Evolutionary conservation across 768 basidiomycete species (phyloP), one percentile per base, ranked within the genome.

Genomic region (Hysterangium stoloniferum): DNA sequence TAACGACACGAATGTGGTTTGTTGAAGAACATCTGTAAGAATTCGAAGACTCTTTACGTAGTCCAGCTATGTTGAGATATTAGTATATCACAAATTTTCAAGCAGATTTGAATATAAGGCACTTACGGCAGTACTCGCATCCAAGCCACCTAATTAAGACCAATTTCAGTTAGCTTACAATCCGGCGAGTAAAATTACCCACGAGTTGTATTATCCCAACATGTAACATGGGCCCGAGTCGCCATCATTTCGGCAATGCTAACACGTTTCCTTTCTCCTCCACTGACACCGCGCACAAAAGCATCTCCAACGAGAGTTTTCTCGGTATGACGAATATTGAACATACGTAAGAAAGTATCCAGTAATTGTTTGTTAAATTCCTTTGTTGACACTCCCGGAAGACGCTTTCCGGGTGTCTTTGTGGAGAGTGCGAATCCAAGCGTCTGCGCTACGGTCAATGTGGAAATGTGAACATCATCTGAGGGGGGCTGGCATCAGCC

Each of bases 291-390:
- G 47, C 73, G 72, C 8, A 92, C 75, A 28, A 77, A 75, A 15
- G 81, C 84, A 67, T 92, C 78, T 5, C 92, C 92, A 40, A 94
- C 73, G 46, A 76, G 75, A 0, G 88, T 92, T 49, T 82, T 73
- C 60, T 74, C 74, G 2, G 77, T 81, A 59, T 88, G 86, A 3
- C 71, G 68, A 56, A 95, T 73, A 11, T 91, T 90, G 57, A 92
- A 89, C 27, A 88, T 73, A 17, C 20, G 22, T 8, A 51, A 29
- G 20, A 51, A 42, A 6, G 49, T 67, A 42, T 85, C 79, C 0
- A 71, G 62, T 52, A 71, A 54, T 48, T 68, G 65, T 5, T 60
- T 48, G 40, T 70, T 68, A 48, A 67, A 70, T 38, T 67, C 58
- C 15, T 66, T 58, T 38, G 63, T 53, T 28, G 67, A 53, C 42